Conservation (phyloP, 805 yeast species). For the Ogataea ramenticola region DNA sequence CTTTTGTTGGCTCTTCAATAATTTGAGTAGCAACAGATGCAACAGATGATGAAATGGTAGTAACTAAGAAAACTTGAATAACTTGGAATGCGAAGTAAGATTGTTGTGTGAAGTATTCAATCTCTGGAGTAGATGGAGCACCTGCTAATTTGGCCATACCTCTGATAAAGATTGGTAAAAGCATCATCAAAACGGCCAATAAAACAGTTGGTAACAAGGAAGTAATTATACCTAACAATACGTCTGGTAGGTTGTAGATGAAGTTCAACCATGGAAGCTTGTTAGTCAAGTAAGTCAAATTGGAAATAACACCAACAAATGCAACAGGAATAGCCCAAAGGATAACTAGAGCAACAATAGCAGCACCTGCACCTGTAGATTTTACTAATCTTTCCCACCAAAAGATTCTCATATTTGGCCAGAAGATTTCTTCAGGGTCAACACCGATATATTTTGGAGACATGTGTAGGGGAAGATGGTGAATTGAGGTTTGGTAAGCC, state of each 20-base stretch:
- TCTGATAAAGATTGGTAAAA: conserved; percentile 61
- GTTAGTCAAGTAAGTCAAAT: conserved; percentile 54
- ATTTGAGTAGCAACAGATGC: conserved; percentile 60
- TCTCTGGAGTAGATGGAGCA: conserved; percentile 43
- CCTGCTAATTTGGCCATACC: conserved; percentile 57
- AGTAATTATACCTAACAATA: conserved; percentile 55
- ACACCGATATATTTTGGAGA: conserved; percentile 54
- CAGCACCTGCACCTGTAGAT: conserved; percentile 41
- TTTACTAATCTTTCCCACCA: conserved; percentile 74
- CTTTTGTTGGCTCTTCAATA: conserved; percentile 48
- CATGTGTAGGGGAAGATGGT: conserved; percentile 61
- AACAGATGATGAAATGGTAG: conserved; percentile 67
- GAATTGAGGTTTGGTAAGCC: conserved; percentile 56
- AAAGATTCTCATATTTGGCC: conserved; percentile 68
- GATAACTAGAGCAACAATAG: conserved; percentile 47
- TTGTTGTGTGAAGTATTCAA: conserved; percentile 60
- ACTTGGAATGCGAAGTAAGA: conserved; percentile 65
- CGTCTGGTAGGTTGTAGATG: conserved; percentile 47
- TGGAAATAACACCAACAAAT: conserved; percentile 69
- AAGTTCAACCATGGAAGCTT: conserved; percentile 48
- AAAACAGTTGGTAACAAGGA: conserved; percentile 63
- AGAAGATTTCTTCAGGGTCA: conserved; percentile 54
- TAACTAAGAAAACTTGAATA: conserved; percentile 63
- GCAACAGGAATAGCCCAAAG: conserved; percentile 79
- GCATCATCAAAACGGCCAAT: conserved; percentile 56